Base-by-base conservation (phyloP, 2,329 filamentous ascomycete genomes). In the Pseudocercospora macadamiae region DNA sequence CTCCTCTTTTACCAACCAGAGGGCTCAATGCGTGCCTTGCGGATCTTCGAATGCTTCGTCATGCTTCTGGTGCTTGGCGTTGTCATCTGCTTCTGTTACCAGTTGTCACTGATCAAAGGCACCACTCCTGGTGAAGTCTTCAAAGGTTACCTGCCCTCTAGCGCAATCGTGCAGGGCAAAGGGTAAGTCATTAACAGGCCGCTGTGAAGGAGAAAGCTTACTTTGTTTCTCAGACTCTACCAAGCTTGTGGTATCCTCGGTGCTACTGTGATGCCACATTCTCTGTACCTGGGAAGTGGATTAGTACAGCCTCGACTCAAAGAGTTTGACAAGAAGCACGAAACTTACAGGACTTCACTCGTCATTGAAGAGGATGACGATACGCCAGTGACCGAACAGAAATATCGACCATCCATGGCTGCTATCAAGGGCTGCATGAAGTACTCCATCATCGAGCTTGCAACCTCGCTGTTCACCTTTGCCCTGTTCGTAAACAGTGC, bases 221-320 rank as follows among this genome's bases (percentile, higher is more conserved):
- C 2, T n/a, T 3, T 6, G n/a, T 1, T 23, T 9, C 37, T 4
- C 37, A 69, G 79, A 48, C 69, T 87, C 0, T 90, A 89, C 70
- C 86, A 89, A 73, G 83, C 88, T 1, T 92, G 89, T 63, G 89
- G 89, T 52, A 92, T 92, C 57, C 79, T 92, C 0, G 89, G 89
- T 1, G 89, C 89, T 3, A 92, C 89, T 0, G 87, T 89, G 21
- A 89, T 89, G 86, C 86, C 86, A 3, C 86, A 89, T 66, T 86
- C 83, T 53, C 75, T 90, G 3, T 90, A 86, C 64, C 79, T 90
- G 3, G 88, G 88, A 19, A 88, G 85, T 4, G 87, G 87, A 6
- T 86, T 90, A 37, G 86, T 89, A 1, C 87, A 89, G 70, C 79
- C 85, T 5, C 84, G 88, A 2, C 82, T 90, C 2, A 79, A 79